Base-by-base conservation (phyloP, 441 rosid species). In the Bruguiera hainesii region DNA sequence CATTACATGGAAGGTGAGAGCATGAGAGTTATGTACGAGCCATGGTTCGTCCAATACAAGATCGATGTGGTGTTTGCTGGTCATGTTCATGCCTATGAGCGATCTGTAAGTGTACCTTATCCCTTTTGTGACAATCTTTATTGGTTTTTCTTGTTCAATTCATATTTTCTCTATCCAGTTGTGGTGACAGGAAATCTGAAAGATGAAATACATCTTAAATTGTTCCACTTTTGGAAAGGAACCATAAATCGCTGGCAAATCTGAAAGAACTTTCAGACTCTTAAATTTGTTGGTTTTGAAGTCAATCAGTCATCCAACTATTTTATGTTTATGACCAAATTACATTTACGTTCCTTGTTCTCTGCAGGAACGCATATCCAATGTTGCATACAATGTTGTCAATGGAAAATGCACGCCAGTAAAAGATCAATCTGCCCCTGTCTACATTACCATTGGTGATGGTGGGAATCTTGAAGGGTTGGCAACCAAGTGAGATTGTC, bases 1-100 rank as follows among this genome's bases (percentile, higher is more conserved):
- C 98, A 93, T 78, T 93, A 70, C 84, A 87, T 90, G 97, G 98
- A 93, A 86, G 97, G 96, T 3, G 97, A 93, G 81, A 84, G 85
- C 75, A 93, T 93, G 98, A 89, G 98, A 66, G 98, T 90, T 20
- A 84, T 93, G 88, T 93, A 33, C 15, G 97, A 93, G 70, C 63
- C 80, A 0, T 89, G 94, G 97, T 85, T 93, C 1, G 94, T 90
- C 57, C 21, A 80, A 69, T 52, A 85, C 88, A 90, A 90, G 69
- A 96, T 93, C 5, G 98, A 90, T 70, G 86, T 89, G 15, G 94
- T 93, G 39, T 86, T 90, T 71, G 85, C 98, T 1, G 98, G 98
- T 18, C 97, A 92, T 23, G 97, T 90, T 70, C 97, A 93, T 37
- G 98, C 93, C 68, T 93, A 93, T 16, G 98, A 93, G 74, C 79